Base-by-base conservation (phyloP, 345 rosid species). In the Mercurialis annua region DNA sequence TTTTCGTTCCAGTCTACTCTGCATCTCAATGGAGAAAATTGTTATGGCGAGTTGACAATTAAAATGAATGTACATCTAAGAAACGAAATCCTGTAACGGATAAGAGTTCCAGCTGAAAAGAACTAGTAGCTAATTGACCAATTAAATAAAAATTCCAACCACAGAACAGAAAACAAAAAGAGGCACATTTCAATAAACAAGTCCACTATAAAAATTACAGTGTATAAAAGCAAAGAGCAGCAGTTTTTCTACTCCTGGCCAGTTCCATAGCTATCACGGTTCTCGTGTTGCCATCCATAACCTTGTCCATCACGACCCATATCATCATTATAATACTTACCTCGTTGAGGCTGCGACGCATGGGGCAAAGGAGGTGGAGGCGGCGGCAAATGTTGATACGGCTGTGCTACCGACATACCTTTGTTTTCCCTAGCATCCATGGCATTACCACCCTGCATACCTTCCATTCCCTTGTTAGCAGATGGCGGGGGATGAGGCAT, bases 281-380 rank as follows among this genome's bases (percentile, higher is more conserved):
- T 86, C 76, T 89, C 94, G 56, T 86, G 91, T 56, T 80, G 86
- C 95, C 96, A 92, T 38, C 92, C 90, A 36, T 73, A 88, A 65
- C 77, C 81, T 57, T 77, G 94, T 34, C 84, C 77, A 5, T 87
- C 96, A 76, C 80, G 82, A 60, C 84, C 78, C 77, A 78, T 69
- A 33, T 85, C 86, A 29, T 81, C 75, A 0, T 77, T 53, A 66
- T 80, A 84, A 68, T 81, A 86, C 60, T 83, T 81, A 23, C 88
- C 90, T 20, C 84, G 82, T 40, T 81, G 78, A 70, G 59, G 70
- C 73, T 78, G 89, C 21, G 81, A 79, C 54, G 80, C 24, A 17
- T 76, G 81, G 10, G 80, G 84, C n/a, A 85, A 81, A 9, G 76
- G 82, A 8, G 86, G 78, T 24, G 82, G 82, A 12, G 81, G 80